Base-by-base conservation (phyloP, 1,284 basidiomycete species). In the Puccinia coronata region DNA sequence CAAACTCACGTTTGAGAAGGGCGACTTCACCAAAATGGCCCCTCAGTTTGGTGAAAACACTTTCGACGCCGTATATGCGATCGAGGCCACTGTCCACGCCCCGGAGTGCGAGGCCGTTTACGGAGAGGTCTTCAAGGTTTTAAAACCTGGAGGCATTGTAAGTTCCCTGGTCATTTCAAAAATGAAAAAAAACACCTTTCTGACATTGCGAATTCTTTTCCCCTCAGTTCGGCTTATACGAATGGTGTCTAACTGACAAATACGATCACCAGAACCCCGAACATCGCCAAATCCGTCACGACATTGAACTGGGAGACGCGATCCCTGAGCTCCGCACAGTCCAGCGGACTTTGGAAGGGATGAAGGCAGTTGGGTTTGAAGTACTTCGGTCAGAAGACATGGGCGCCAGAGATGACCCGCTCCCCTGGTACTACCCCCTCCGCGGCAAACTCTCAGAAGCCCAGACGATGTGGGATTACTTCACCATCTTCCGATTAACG, bases 51-150 rank as follows among this genome's bases (percentile, higher is more conserved):
- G 96, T 65, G 92, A 94, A 87, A 92, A 93, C 87, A 91, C 90
- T 82, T 98, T 99, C 85, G 96, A 99, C 88, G 97, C 97, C 80
- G 93, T 95, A 92, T 98, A 98, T 86, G 96, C 96, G 71, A 97
- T 99, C 84, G 97, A 99, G 89, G 96, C 96, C 1, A 99, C 97
- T 34, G 93, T 94, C 81, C 96, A 99, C 86, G 96, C 96, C 1
- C 96, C 96, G 18, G 91, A 92, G 63, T 98, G 92, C 89, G 96
- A 98, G 86, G 96, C 95, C 83, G 93, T 98, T 57, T 99, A 99
- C 86, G 91, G 92, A 59, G 91, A 99, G 88, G 97, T 99, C 86
- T 90, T 91, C 87, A 94, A 93, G 88, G 93, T 98, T 39, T 90
- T 99, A 85, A 99, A 99, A 89, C 96, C 96, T 8, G 96, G 96